A percentile compares a stretch with the other conserved stretches of the same genome.
Conservation (phyloP, 768 basidiomycete species). For the Hypholoma fasciculare region DNA sequence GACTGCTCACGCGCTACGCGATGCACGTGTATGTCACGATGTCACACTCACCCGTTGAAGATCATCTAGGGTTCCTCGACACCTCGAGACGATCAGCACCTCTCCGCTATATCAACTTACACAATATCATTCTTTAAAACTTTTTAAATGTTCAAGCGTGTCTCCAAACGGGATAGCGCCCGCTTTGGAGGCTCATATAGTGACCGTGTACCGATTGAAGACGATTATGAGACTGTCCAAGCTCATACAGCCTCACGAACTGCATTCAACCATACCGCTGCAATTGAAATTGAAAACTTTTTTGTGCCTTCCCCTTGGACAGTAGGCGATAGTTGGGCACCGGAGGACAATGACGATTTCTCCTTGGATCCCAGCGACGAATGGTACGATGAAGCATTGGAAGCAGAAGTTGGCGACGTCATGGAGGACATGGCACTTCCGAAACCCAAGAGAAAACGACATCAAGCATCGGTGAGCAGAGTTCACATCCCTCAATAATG, state of each 20-base stretch:
- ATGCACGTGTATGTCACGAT: too few relatives aligned
- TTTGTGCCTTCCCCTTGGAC: background rate
- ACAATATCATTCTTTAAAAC: too few relatives aligned
- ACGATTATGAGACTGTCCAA: background rate
- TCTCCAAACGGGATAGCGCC: too few relatives aligned
- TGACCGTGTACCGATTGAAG: background rate
- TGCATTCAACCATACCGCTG: background rate
- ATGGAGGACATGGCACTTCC: background rate
- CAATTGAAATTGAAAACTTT: background rate
- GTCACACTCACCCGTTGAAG: too few relatives aligned
- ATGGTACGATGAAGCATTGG: constrained; percentile 11
- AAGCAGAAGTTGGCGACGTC: background rate
- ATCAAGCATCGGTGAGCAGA: background rate
- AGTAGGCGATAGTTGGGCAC: background rate
- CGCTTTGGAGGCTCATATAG: background rate
- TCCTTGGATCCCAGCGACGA: constrained; percentile 5
- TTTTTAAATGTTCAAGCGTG: too few relatives aligned
- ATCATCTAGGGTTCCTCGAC: too few relatives aligned
- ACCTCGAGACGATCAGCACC: too few relatives aligned
- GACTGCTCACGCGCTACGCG: too few relatives aligned
- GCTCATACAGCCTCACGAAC: background rate
- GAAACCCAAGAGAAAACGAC: background rate
- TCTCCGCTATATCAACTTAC: too few relatives aligned
- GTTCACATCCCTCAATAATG: background rate
- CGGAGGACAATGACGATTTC: background rate